A percentile compares a stretch with the other conserved stretches of the same genome.
Evolutionary conservation across 2,329 filamentous ascomycete species (phyloP).

Genomic region (Annulohypoxylon truncatum): DNA sequence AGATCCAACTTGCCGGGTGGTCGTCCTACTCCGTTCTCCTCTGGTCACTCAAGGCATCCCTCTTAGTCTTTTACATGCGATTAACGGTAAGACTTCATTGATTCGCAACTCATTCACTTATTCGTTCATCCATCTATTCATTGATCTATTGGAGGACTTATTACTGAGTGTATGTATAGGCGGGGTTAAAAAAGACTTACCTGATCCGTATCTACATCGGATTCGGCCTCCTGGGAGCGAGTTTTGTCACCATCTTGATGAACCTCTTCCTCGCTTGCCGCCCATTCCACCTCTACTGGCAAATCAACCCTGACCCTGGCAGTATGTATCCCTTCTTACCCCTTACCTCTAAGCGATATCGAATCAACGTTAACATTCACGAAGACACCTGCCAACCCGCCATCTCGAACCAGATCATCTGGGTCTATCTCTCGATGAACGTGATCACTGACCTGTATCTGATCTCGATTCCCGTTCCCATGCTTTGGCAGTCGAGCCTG

Average conservation of each 20-base stretch:
- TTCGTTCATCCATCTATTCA: not conserved
- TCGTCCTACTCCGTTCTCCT: constrained; percentile 63
- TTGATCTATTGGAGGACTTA: not conserved
- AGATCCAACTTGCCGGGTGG: constrained; percentile 66
- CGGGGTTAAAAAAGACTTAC: constrained; percentile 55
- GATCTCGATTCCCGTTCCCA: constrained; percentile 68
- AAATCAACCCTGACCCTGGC: constrained; percentile 66
- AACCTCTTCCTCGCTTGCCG: constrained; percentile 61
- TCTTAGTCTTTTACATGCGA: constrained; percentile 65
- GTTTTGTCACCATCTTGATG: constrained; percentile 59
- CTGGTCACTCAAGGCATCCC: constrained; percentile 65
- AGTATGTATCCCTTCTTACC: constrained; percentile 52
- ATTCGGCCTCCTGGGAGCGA: constrained; percentile 57
- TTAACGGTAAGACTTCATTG: constrained; percentile 53
- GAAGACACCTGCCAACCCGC: constrained; percentile 60
- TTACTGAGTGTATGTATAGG: constrained; percentile 44
- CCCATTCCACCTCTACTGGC: constrained; percentile 63
- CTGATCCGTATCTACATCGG: constrained; percentile 59
- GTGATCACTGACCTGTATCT: constrained; percentile 68
- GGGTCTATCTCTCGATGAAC: constrained; percentile 63
- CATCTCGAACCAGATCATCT: constrained; percentile 59
- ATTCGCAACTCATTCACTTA: too few species aligned
- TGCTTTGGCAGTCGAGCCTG: constrained; percentile 57
- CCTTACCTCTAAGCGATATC: constrained; percentile 19
- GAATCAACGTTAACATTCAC: constrained; percentile 31